Base-by-base conservation (phyloP, 2,329 filamentous ascomycete genomes). In the Teratosphaeria epicoccoides region DNA sequence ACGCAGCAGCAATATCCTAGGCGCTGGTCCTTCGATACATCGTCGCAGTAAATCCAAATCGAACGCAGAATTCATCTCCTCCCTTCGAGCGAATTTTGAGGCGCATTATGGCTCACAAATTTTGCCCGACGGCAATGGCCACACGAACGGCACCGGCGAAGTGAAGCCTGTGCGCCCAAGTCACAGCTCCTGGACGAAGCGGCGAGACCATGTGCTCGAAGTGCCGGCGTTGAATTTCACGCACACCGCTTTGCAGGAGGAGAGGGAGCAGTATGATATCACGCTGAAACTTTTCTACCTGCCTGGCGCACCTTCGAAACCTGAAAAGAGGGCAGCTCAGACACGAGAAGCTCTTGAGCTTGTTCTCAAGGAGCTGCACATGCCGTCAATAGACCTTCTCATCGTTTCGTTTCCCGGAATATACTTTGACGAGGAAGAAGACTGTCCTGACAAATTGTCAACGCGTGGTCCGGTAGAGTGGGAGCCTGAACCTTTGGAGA, bases 281-380 rank as follows among this genome's bases (percentile, higher is more conserved):
- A 96, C 91, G 0, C 84, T 93, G 55, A 98, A 98, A 71, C 73
- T 98, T 22, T 98, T 98, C 75, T 94, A 93, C 70, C 78, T 97
- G 24, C 85, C 88, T 2, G 80, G 79, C 17, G 61, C 59, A 22
- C 56, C 61, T 22, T 57, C 48, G 10, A 24, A 24, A 14, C 44
- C 44, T 14, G 55, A 58, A 24, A 49, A 59, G 9, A 81, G 91
- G 54, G 80, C 79, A 59, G 74, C 76, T 50, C 84, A 95, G 65
- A 85, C 87, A 7, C 72, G 78, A 51, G 86, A 94, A 64, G 91
- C 93, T 1, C 76, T 98, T 59, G 75, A 81, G 49, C 71, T 95
- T 9, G 90, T 97, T 9, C 76, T 85, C 58, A 85, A 84, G 66
- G 88, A 95, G 69, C 73, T 98, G 52, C 79, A 83, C 49, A 82